These are phyloP conservation scores for Dryadomyces sulphureus DNA, from an alignment of 2,329 filamentous ascomycete species.

Conservation along the genomic window DNA sequence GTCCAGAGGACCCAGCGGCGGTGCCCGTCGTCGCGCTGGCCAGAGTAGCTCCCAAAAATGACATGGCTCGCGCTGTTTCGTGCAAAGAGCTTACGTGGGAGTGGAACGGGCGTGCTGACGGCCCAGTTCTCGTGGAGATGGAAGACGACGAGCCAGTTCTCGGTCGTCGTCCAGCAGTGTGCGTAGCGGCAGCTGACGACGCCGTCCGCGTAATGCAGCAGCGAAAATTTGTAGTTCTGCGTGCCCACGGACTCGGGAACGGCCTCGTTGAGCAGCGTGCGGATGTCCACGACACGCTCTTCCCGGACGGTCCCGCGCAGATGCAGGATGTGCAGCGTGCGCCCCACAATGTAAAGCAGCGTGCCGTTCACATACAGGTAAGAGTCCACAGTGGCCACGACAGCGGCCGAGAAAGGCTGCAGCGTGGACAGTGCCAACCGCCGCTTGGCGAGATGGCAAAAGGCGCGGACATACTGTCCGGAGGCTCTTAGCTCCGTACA, in stretches of 20 bases:
- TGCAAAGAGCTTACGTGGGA: conserved; percentile 46
- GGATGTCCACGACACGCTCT: conserved; percentile 43
- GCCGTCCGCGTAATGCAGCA: conserved; percentile 41
- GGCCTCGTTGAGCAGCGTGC: conserved; percentile 21
- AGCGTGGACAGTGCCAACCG: conserved; percentile 44
- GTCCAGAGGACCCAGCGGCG: conserved; percentile 48
- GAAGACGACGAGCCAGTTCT: conserved; percentile 39
- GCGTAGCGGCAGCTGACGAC: conserved; percentile 44
- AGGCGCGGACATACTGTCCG: conserved; percentile 31
- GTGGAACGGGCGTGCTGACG: conserved; percentile 26
- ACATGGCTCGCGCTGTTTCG: conserved; percentile 47
- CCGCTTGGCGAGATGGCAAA: conserved; percentile 47
- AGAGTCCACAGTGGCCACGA: conserved; percentile 40
- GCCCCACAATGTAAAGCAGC: conserved; percentile 45
- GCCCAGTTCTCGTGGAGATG: conserved; percentile 24
- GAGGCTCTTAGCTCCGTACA: not conserved
- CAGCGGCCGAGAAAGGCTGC: conserved; percentile 43
- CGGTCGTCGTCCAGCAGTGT: conserved; percentile 18
- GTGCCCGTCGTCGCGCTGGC: conserved; percentile 33
- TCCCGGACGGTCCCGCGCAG: conserved; percentile 30
- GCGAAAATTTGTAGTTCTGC: conserved; percentile 30
- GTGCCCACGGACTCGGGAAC: conserved; percentile 20
- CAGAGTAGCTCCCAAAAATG: conserved; percentile 51
- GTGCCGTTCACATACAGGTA: conserved; percentile 40
- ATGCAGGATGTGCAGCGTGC: conserved; percentile 40